Conservation (phyloP, 495 filamentous ascomycete species). For the Aspergillus homomorphus region DNA sequence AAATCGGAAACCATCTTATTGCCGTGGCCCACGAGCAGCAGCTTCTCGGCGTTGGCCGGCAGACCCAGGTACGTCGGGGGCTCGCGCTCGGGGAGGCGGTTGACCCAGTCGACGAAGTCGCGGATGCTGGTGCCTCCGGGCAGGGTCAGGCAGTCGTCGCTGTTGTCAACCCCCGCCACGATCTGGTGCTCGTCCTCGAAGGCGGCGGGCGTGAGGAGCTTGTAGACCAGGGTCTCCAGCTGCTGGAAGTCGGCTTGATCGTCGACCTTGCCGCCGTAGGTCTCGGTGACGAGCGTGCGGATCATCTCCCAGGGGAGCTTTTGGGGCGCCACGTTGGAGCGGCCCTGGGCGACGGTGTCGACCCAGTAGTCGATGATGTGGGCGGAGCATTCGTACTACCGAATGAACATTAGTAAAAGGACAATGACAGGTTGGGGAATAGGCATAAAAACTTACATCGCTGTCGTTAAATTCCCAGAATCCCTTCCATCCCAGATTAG, state of each 20-base stretch:
- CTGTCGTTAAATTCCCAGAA: slow-evolving; percentile 99
- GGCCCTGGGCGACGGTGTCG: slow-evolving; percentile 71
- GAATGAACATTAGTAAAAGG: too few relatives aligned
- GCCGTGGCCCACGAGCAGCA: slow-evolving; percentile 87
- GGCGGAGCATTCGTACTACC: slow-evolving; percentile 92
- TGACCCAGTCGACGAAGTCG: slow-evolving; percentile 91
- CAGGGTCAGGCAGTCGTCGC: slow-evolving; percentile 63
- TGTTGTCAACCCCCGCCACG: slow-evolving; percentile 59
- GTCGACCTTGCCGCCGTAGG: slow-evolving; percentile 97
- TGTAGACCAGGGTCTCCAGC: slow-evolving; percentile 67
- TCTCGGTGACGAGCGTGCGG: slow-evolving; percentile 84
- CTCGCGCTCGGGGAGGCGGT: slow-evolving; percentile 87
- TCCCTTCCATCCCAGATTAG: slow-evolving; percentile 93
- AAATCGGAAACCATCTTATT: slow-evolving; percentile 81
- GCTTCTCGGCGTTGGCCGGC: slow-evolving; percentile 94
- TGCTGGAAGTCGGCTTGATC: slow-evolving; percentile 79
- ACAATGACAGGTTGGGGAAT: not conserved
- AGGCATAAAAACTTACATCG: slow-evolving; percentile 65
- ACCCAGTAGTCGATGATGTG: slow-evolving; percentile 97
- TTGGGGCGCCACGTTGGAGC: slow-evolving; percentile 86
- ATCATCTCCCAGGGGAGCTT: slow-evolving; percentile 99
- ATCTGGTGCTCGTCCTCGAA: slow-evolving; percentile 91
- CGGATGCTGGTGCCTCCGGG: slow-evolving; percentile 76
- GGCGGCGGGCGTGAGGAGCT: slow-evolving; percentile 76
- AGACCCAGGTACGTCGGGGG: slow-evolving; percentile 95